A percentile compares a stretch with the other conserved stretches of the same genome.
phyloP scores from a whole-genome alignment of 352 stramenopile genomes.

The Discostella stelligera region DNA sequence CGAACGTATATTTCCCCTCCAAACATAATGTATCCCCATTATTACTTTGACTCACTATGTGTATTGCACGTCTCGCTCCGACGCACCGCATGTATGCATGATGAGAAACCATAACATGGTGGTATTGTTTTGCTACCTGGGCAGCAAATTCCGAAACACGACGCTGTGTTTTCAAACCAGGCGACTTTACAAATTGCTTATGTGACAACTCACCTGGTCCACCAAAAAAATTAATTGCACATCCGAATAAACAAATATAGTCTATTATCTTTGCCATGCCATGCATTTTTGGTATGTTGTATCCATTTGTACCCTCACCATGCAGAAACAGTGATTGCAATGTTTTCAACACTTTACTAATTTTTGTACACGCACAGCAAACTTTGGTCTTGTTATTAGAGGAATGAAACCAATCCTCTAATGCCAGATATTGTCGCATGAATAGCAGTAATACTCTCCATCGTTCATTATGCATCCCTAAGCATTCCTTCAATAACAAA shows the following conservation, averaged over 20 bases:
- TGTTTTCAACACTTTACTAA: slow-evolving; percentile 1
- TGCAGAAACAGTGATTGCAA: slow-evolving; percentile 11
- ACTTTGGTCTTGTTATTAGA: background rate
- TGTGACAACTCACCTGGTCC: slow-evolving; percentile 13
- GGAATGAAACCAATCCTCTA: slow-evolving; percentile 17
- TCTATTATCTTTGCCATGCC: slow-evolving; percentile 13
- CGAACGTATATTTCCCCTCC: no score
- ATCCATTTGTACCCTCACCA: slow-evolving; percentile 10
- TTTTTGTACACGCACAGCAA: background rate
- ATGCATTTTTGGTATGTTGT: slow-evolving; percentile 16
- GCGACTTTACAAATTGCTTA: slow-evolving; percentile 18
- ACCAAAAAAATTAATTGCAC: slow-evolving; percentile 20
- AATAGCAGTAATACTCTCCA: background rate
- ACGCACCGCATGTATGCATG: background rate
- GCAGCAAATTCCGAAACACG: slow-evolving; percentile 4
- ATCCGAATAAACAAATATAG: slow-evolving; percentile 14
- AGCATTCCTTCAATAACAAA: background rate
- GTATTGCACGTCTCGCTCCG: no score
- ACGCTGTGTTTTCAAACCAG: slow-evolving; percentile 16
- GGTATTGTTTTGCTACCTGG: slow-evolving; percentile 1
- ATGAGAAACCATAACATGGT: slow-evolving; percentile 8
- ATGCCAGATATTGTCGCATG: slow-evolving; percentile 5
- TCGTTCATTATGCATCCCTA: background rate
- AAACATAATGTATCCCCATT: no score
- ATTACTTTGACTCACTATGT: no score